Base-by-base conservation (phyloP, 129 eudicot genomes). In the Flaveria trinervia region DNA sequence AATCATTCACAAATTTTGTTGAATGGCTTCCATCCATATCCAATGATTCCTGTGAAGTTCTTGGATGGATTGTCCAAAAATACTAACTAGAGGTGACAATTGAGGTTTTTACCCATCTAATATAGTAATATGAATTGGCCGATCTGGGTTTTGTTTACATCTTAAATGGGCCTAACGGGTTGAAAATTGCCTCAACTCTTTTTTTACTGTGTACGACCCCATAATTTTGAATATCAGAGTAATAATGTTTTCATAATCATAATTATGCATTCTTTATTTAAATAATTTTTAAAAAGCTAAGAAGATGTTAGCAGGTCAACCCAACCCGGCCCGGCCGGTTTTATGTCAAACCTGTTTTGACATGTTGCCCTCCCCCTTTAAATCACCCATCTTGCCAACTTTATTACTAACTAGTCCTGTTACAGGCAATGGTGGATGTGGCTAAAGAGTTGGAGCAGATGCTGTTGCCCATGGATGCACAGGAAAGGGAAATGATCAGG, bases 401-500 rank as follows among this genome's bases (percentile, higher is more conserved):
- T 14, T 36, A 13, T 49, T 72, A n/a, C 45, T 49, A 70, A 49
- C 26, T 18, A 0, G 20, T 9, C 1, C 33, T 10, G 1, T 30
- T 30, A 13, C 85, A 94, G 99, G 99, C 99, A 17, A 94, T 94
- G 99, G 99, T 94, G 70, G 99, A 94, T 86, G 97, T 91, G 28
- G 99, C 99, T 51, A 88, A 79, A 87, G 97, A 80, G 99, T 94
- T 82, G 99, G 97, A 59, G 99, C 99, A 33, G 99, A 94, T 88
- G 99, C 99, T 44, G 99, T 94, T 83, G 79, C 99, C 26, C 99
- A 94, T 82, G 98, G 98, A 56, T 94, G 98, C 77, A 94, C 98
- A 5, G 97, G 98, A 65, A 94, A 94, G 87, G 98, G 98, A 87
- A 94, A 94, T 83, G 98, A 94, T 87, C 98, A 94, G 92, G 98